Percentiles rank a stretch among this genome's conserved stretches.
Conservation (phyloP, 306 rosid species). For the Begonia peltatifolia region DNA sequence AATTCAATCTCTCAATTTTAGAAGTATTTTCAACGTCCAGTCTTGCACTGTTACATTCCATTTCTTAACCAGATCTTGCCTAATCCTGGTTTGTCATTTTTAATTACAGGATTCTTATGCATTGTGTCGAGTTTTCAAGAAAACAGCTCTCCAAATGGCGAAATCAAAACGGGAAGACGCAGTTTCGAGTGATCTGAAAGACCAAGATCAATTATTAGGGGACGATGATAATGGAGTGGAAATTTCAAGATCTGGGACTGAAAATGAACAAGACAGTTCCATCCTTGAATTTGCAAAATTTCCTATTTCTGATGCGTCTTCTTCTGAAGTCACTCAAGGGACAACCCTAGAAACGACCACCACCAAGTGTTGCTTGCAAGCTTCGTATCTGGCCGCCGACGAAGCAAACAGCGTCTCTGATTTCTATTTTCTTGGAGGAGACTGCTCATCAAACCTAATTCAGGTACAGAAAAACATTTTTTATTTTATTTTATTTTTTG, state of each 20-base stretch:
- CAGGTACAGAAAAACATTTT: not conserved
- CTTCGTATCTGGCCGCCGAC: slow-evolving; percentile 20
- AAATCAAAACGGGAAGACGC: slow-evolving; percentile 18
- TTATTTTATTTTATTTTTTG: no score
- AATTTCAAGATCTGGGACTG: slow-evolving; percentile 10
- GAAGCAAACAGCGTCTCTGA: slow-evolving; percentile 55
- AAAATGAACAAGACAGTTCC: no score
- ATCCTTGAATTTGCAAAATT: not conserved
- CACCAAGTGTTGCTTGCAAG: slow-evolving; percentile 10
- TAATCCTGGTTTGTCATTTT: not conserved
- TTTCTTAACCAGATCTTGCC: not conserved
- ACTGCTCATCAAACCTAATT: not conserved
- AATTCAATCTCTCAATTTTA: no score
- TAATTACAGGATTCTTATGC: slow-evolving; percentile 62
- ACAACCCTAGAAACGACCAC: slow-evolving; percentile 11
- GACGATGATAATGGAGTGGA: slow-evolving; percentile 10
- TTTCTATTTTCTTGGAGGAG: not conserved
- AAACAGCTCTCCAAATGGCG: slow-evolving; percentile 32
- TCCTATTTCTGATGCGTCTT: not conserved
- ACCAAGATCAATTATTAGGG: not conserved
- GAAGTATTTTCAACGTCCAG: no score
- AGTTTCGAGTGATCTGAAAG: not conserved
- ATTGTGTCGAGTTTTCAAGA: slow-evolving; percentile 75
- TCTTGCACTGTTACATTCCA: no score
- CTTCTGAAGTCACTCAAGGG: not conserved